Evolutionary conservation across 768 basidiomycete species (phyloP).

Genomic region (Phylloporus rhodoxanthus): DNA sequence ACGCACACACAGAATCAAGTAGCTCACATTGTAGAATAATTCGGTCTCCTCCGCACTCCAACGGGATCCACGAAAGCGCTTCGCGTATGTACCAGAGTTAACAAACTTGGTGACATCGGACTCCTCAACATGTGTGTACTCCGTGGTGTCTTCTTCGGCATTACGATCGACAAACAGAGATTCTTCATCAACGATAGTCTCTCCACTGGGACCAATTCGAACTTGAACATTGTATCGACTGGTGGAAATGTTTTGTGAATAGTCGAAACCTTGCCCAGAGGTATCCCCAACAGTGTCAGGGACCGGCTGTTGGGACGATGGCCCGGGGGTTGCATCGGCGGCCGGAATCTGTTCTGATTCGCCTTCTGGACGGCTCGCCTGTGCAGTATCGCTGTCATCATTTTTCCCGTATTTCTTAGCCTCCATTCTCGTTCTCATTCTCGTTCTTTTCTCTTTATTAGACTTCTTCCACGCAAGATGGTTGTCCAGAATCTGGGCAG

Average conservation of each 20-base stretch:
- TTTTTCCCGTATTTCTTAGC: slow-evolving; percentile 68
- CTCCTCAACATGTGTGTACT: slow-evolving; percentile 75
- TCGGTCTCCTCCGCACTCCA: slow-evolving; percentile 93
- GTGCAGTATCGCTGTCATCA: slow-evolving; percentile 39
- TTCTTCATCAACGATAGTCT: slow-evolving; percentile 82
- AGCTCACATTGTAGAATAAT: slow-evolving; percentile 72
- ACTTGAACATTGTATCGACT: slow-evolving; percentile 82
- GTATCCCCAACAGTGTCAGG: slow-evolving; percentile 32
- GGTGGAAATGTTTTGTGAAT: slow-evolving; percentile 54
- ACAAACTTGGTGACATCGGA: slow-evolving; percentile 81
- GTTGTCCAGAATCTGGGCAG: slow-evolving; percentile 62
- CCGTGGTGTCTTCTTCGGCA: slow-evolving; percentile 59
- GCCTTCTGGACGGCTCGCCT: slow-evolving; percentile 7
- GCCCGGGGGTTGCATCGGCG: slow-evolving; percentile 4
- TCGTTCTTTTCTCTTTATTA: slow-evolving; percentile 60
- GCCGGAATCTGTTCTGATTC: slow-evolving; percentile 6
- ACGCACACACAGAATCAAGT: not conserved
- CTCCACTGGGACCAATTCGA: slow-evolving; percentile 80
- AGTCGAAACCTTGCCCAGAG: slow-evolving; percentile 64
- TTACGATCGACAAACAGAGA: slow-evolving; percentile 74
- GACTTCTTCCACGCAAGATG: slow-evolving; percentile 67
- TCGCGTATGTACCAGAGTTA: slow-evolving; percentile 78
- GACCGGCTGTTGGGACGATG: slow-evolving; percentile 13
- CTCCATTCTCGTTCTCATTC: slow-evolving; percentile 60
- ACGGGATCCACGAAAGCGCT: slow-evolving; percentile 71